Evolutionary conservation across 257 asterid genomes (phyloP).

Genomic region (Solanum sejunctum): DNA sequence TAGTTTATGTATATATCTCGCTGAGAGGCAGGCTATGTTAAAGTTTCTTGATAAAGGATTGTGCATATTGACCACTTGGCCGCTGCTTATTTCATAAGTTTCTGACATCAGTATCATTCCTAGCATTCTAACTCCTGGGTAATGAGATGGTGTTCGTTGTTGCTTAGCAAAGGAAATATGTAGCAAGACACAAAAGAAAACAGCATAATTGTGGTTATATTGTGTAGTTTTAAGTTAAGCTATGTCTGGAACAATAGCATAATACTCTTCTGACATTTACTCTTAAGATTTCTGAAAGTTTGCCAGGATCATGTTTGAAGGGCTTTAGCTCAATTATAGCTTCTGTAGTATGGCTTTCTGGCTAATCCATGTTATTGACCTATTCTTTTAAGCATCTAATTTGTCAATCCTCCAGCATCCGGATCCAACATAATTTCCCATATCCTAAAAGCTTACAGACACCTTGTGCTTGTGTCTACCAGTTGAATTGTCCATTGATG

Average conservation of each 20-base stretch:
- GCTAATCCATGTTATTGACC: neutral
- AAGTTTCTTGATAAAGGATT: neutral
- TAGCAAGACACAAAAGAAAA: neutral
- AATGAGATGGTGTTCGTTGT: neutral
- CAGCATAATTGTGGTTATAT: neutral
- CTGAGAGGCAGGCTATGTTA: neutral
- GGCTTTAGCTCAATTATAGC: neutral
- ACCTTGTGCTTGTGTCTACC: neutral
- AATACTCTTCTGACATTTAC: neutral
- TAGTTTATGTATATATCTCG: neutral
- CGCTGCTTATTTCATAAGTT: neutral
- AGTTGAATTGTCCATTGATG: neutral
- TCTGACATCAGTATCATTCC: neutral
- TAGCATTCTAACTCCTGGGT: neutral
- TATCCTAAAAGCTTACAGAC: neutral
- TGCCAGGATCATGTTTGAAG: neutral
- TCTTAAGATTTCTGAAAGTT: neutral
- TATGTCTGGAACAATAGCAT: neutral
- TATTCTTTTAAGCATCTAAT: neutral
- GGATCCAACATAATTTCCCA: neutral
- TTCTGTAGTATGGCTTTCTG: neutral
- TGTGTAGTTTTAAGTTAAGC: neutral
- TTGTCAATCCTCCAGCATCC: neutral
- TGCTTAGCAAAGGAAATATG: neutral
- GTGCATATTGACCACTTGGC: neutral